These are phyloP conservation scores for Leccinum angustisporum DNA, from an alignment of 1,284 basidiomycete species.

Conservation along the genomic window DNA sequence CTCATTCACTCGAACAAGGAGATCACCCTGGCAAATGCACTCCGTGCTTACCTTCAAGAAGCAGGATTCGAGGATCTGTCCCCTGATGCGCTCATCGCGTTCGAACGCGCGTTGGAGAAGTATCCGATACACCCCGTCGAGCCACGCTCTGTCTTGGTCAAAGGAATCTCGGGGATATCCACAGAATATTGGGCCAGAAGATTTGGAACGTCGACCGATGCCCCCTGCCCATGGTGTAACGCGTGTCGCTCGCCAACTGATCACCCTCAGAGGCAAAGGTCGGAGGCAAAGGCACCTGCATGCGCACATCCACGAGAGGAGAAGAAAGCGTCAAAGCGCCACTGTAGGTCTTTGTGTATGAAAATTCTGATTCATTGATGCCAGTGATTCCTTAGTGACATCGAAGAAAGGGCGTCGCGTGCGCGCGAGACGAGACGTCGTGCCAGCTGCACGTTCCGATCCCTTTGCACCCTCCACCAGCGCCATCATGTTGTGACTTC, in stretches of 20 bases:
- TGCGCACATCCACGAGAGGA: background rate
- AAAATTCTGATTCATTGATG: background rate
- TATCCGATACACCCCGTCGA: slow-evolving; percentile 4
- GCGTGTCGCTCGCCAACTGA: background rate
- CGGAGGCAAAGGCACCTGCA: background rate
- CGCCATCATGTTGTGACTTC: slow-evolving; percentile 8
- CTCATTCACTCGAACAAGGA: slow-evolving; percentile 7
- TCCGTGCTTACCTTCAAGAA: slow-evolving; percentile 11
- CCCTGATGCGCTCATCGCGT: slow-evolving; percentile 10
- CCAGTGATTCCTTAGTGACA: background rate
- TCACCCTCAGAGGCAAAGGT: background rate
- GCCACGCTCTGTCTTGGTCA: slow-evolving; percentile 3
- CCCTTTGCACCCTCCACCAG: slow-evolving; percentile 19
- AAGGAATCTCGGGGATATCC: slow-evolving; percentile 3
- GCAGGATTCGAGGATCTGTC: slow-evolving; percentile 9
- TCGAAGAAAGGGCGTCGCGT: slow-evolving; percentile 10
- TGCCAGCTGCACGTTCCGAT: slow-evolving; percentile 1
- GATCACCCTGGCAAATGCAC: slow-evolving; percentile 9
- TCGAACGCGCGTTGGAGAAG: slow-evolving; percentile 16
- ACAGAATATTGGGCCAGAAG: slow-evolving; percentile 9
- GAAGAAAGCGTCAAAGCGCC: background rate
- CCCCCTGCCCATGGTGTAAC: slow-evolving; percentile 1
- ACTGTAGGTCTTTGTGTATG: slow-evolving; percentile 8
- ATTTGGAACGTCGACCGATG: background rate
- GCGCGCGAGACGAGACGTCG: background rate